Base-by-base conservation (phyloP, 495 filamentous ascomycete species). In the Schizothecium vesticola region DNA sequence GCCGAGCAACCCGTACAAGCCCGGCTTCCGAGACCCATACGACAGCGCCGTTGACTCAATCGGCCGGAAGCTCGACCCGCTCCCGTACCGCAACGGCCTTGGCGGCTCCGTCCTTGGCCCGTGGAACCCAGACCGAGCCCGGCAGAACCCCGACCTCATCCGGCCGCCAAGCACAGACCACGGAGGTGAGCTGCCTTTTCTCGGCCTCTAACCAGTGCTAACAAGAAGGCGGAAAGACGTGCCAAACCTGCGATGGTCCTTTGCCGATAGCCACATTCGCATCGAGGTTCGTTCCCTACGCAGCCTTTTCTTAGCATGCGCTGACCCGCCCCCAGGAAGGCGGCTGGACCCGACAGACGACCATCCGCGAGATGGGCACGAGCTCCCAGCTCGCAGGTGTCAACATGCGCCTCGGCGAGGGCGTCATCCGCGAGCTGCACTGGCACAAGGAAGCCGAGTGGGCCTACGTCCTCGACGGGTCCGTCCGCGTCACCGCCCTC, bases 371-470 rank as follows among this genome's bases (percentile, higher is more conserved):
- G 72, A 75, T 90, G 1, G 80, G 81, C 7, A 80, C 84, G 16
- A 89, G 87, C 70, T 79, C 82, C 12, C 86, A 90, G 65, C 80
- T 90, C 28, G 88, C 88, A 8, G 84, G 85, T 59, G 88, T 89
- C 63, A 89, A 90, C 71, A 90, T 90, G 88, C 85, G 88, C 19
- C 83, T 90, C 0, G 87, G 87, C 55, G 71, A 83, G 61, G 88
- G 87, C 43, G 89, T 86, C n/a, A 90, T 89, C 71, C 87, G 89
- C 9, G 89, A 91, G 71, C 76, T 91, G 19, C 89, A 91, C 72
- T 91, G 89, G 89, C 89, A 91, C 77, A 88, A 86, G 58, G 86
- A 90, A 71, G 88, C 88, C 31, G 89, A 91, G 70, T 90, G 88
- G 88, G 88, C 85, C 3, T 90, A 86, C 65, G 85, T 91, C 1